Conservation (phyloP, 108 stramenopile genomes). For the Cylindrotheca closterium region DNA sequence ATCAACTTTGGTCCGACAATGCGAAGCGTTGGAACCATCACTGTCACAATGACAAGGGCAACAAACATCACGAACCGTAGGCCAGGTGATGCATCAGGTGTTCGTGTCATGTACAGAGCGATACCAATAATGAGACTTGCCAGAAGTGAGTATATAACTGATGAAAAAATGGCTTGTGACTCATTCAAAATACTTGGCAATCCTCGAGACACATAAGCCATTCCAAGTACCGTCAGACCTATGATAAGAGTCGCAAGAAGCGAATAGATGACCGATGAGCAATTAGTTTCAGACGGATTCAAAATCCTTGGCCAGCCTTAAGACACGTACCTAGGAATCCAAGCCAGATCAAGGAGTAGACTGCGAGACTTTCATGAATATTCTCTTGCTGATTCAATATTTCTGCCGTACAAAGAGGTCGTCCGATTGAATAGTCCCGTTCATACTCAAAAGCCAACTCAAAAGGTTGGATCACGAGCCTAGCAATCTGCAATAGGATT, state of each 20-base stretch:
- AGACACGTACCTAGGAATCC: constrained; percentile 2
- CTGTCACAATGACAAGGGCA: constrained; percentile 5
- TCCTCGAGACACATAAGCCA: constrained; percentile 19
- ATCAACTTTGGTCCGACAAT: constrained; percentile 22
- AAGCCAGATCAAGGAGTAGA: not conserved
- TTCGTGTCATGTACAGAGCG: constrained; percentile 5
- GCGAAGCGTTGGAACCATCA: constrained; percentile 3
- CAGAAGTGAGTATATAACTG: constrained; percentile 8
- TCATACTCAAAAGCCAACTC: constrained; percentile 2
- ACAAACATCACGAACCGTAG: constrained; percentile 16
- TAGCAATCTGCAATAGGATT: constrained; percentile 18
- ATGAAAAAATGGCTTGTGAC: constrained; percentile 10
- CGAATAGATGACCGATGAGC: constrained; percentile 8
- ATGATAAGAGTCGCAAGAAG: constrained; percentile 9
- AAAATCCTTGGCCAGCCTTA: constrained; percentile 29
- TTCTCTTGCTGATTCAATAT: not conserved
- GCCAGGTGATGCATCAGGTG: constrained; percentile 11
- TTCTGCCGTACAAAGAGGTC: not conserved
- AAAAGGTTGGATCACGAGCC: constrained; percentile 1
- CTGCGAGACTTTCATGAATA: no score
- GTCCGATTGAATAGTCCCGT: constrained; percentile 3
- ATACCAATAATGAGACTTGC: constrained; percentile 5
- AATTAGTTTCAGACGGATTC: constrained; percentile 24
- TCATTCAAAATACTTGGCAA: constrained; percentile 42
- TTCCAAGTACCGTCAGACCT: constrained; percentile 9